Base-by-base conservation (phyloP, 139 green algal genomes). In the Chlamydomonas eustigma region DNA sequence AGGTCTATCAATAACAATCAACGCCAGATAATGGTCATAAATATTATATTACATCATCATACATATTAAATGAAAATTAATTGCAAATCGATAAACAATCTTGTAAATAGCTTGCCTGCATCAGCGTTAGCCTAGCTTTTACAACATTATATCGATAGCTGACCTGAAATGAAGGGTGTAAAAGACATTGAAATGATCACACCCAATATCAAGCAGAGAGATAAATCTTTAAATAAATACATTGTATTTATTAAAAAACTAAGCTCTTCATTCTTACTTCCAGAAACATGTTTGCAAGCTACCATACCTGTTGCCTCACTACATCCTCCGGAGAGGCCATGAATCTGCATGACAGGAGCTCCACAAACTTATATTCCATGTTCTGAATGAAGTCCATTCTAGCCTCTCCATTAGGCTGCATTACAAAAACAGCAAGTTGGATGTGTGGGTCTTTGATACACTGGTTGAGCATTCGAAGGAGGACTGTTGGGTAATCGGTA, bases 321-420 rank as follows among this genome's bases (percentile, higher is more conserved):
- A 87, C 50, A 0, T 92, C 89, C 78, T 94, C 89, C 0, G 39
- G 51, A 2, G 79, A 84, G 12, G 84, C 80, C 34, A 78, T 32
- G 68, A 91, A 91, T 4, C 71, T 50, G 36, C 79, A 82, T 1
- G 70, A 84, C n/a, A 94, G 80, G 70, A 94, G 83, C 85, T 94
- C 89, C 75, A 94, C 89, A 76, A 94, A 94, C 83, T 94, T 94
- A 84, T 94, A 91, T 78, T 94, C 86, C 87, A 92, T 92, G 73
- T 93, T 92, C 84, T 93, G 79, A 24, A 63, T 63, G 38, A 75
- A 39, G 78, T 58, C 44, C 12, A 58, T 12, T 50, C 85, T 44
- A 1, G 85, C 89, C 67, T 85, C 79, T 24, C 89, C 84, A 18
- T 64, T 85, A 50, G 81, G 76, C 32, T 90, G 73, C 82, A 90